phyloP scores from a whole-genome alignment of 176 grass and related monocot genomes.

The Calamus simplicifolius region DNA sequence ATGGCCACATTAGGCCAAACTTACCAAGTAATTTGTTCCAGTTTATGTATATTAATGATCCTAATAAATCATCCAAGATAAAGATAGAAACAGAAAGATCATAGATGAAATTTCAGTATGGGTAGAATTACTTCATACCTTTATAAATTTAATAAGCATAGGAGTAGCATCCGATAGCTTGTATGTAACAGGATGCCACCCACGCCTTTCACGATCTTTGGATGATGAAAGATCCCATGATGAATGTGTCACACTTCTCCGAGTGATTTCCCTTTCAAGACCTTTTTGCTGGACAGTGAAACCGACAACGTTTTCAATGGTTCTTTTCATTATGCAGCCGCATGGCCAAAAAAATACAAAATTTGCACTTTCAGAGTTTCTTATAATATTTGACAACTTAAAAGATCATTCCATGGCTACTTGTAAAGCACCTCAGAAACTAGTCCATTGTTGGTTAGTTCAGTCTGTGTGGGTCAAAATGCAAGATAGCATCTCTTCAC shows the following conservation, averaged over 20 bases:
- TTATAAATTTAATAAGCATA: conserved; percentile 71
- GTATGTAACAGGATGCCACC: conserved; percentile 98
- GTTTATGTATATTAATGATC: too few relatives aligned
- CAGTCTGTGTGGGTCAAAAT: too few relatives aligned
- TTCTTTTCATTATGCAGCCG: not conserved
- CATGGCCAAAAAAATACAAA: too few relatives aligned
- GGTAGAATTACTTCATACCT: conserved; percentile 33
- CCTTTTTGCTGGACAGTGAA: conserved; percentile 63
- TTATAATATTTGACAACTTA: too few relatives aligned
- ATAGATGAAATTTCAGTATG: not conserved
- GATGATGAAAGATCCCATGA: conserved; percentile 92
- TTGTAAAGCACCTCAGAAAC: too few relatives aligned
- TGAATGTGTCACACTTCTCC: conserved; percentile 76
- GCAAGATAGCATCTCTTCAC: too few relatives aligned
- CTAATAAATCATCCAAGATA: not conserved
- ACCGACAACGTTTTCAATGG: not conserved
- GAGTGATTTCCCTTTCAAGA: conserved; percentile 85
- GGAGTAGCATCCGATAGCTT: conserved; percentile 75
- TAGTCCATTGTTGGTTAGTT: too few relatives aligned
- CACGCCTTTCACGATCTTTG: conserved; percentile 78
- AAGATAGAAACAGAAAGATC: not conserved
- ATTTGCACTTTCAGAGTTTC: too few relatives aligned
- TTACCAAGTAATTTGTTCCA: too few relatives aligned
- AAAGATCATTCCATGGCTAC: too few relatives aligned
- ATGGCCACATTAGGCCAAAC: too few relatives aligned